Evolutionary conservation across 176 grass and related monocot species (phyloP), one percentile per base, ranked within the genome.

Genomic region (Panicum miliaceum): DNA sequence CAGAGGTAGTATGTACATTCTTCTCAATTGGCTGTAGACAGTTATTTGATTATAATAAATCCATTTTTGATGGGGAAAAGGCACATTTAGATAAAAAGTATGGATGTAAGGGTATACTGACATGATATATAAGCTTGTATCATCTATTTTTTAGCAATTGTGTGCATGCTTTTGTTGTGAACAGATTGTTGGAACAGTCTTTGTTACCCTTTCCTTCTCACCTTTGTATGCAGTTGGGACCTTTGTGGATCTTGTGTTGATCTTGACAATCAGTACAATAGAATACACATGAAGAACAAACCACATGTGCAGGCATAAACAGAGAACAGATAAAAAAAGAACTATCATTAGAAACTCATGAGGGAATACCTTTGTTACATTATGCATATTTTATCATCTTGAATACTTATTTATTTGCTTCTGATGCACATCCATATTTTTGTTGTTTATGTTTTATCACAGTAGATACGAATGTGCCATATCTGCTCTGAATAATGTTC

Each of bases 401-500:
- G 15, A 56, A 2, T 88, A 48, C 36, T 35, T 58, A 19, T 58
- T 61, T 88, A 38, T 32, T 78, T 23, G 12, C 29, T 11, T 79
- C 16, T 83, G 48, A 50, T 78, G 34, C 41, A 16, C 38, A 47
- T 60, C 42, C 52, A 34, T 78, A 71, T 57, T 14, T 38, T 71
- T 67, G 8, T 16, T 47, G 14, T 56, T 60, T 86, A 9, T 85
- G 34, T 71, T 73, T 61, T 84, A 60, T 68, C 68, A 38, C n/a
- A 16, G 78, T n/a, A 71, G 64, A 64, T 60, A 61, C 46, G 32
- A 64, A 51, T 82, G 13, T 38, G 12, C 46, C 57, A 76, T 75
- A 82, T 74, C 32, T 77, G 20, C 65, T 79, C 92, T 91, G 80
- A 89, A 45, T 85, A 88, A 86, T 60, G 53, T 91, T 80, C 12